Evolutionary conservation across 139 green algal species (phyloP), one percentile per base, ranked within the genome.

Genomic region (Diplosphaera chodatii): DNA sequence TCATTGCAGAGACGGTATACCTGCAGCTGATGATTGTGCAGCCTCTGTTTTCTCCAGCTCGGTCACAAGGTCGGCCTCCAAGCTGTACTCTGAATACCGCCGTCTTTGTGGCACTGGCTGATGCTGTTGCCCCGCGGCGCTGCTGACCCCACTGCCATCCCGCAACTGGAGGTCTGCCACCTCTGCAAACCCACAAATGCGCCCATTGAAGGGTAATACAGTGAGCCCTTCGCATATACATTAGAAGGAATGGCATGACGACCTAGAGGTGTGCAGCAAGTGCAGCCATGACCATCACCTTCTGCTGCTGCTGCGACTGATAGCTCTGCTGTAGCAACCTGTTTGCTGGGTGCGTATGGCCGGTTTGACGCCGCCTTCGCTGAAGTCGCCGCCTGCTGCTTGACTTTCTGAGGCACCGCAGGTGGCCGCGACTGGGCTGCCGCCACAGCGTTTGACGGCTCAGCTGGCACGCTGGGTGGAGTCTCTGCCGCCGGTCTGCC

Each of bases 41-140:
- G 69, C 65, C 0, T 69, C 41, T 0, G 83, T 77, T 0, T 69
- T 70, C 3, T 70, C 77, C 32, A 79, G 83, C 16, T 70, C 79
- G 23, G 66, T 73, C 27, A 75, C 70, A 32, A 93, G 74, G 10
- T 85, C 87, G 0, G 80, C 30, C 41, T 90, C 83, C 71, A 87
- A 71, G 0, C 25, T 28, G 70, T 92, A 93, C 22, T 84, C 83
- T 15, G 63, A 21, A 22, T 90, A 68, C 1, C 77, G 73, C 29
- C 77, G 68, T 74, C 76, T 29, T 3, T 41, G 70, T 18, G n/a
- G 32, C 29, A 64, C 68, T 67, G 68, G 23, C 62, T 55, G 55
- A 15, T 74, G 66, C 63, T 64, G 20, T 25, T 63, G 63, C 32
- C 20, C 56, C 55, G 29, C 23, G 10, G 64, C 29, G 18, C 27